phyloP scores from a whole-genome alignment of 1,284 basidiomycete species.

The Golubevia pallescens region DNA sequence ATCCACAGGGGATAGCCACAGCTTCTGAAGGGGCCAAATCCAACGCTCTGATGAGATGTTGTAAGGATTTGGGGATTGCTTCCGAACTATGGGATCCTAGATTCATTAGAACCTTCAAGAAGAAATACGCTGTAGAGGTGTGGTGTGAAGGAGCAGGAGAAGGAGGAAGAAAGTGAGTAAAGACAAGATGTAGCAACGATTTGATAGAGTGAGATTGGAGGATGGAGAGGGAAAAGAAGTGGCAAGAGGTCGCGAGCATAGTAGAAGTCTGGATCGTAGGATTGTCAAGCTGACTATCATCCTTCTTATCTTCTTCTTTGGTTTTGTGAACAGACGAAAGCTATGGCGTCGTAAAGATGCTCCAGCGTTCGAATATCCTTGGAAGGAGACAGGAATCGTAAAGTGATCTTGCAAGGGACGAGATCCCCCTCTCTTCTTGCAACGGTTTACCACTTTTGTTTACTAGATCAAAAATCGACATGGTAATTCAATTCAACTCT shows the following conservation, averaged over 20 bases:
- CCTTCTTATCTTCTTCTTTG: neutral
- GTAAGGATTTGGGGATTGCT: constrained; percentile 94
- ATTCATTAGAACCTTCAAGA: constrained; percentile 58
- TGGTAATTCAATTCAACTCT: too few relatives aligned
- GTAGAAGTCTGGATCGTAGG: too few relatives aligned
- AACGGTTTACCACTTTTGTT: too few relatives aligned
- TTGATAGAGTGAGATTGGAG: too few relatives aligned
- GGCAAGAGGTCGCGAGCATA: too few relatives aligned
- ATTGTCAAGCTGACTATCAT: neutral
- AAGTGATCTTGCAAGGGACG: too few relatives aligned
- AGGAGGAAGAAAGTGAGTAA: constrained; percentile 43
- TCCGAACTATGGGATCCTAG: constrained; percentile 83
- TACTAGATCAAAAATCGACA: too few relatives aligned
- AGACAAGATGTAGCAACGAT: too few relatives aligned
- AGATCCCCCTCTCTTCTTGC: too few relatives aligned
- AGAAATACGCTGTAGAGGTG: constrained; percentile 56
- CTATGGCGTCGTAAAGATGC: constrained; percentile 60
- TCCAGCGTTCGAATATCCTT: constrained; percentile 53
- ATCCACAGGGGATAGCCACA: constrained; percentile 86
- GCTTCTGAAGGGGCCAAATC: constrained; percentile 95
- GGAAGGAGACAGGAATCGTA: constrained; percentile 43
- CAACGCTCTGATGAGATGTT: constrained; percentile 96
- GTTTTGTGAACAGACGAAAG: constrained; percentile 28
- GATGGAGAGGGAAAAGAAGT: neutral
- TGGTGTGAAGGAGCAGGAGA: constrained; percentile 37